Conservation (phyloP, 192 early-diverging fungal species). For the Backusella circina region DNA sequence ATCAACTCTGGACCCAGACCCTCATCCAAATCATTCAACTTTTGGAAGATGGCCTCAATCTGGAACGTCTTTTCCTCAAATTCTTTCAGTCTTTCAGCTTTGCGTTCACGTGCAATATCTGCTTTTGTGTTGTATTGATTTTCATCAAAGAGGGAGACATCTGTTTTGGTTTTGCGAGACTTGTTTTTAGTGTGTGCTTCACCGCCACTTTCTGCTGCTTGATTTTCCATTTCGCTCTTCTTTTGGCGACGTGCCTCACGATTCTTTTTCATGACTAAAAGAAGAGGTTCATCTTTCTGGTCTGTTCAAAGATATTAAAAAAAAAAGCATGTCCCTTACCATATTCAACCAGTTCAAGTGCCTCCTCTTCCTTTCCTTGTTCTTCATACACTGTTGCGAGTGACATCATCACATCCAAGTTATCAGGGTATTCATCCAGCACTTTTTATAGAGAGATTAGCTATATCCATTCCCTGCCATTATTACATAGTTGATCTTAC, state of each 20-base stretch:
- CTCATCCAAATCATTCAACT: conserved; percentile 1
- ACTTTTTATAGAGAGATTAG: conserved; percentile 23
- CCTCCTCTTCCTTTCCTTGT: conserved; percentile 53
- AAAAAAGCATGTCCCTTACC: conserved; percentile 17
- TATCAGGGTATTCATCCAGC: conserved; percentile 56
- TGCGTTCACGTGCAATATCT: neutral
- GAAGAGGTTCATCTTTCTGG: neutral
- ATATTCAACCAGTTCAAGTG: conserved; percentile 46
- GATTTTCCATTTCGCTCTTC: neutral
- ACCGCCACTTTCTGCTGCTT: neutral
- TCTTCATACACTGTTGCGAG: conserved; percentile 74
- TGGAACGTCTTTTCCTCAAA: conserved; percentile 3
- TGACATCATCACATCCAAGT: conserved; percentile 63
- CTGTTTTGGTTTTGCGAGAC: neutral
- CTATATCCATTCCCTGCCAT: neutral
- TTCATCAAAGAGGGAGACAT: conserved; percentile 28
- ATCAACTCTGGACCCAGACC: neutral
- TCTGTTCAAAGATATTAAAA: neutral
- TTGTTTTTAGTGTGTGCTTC: neutral
- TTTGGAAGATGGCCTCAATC: neutral
- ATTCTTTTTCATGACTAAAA: conserved; percentile 19
- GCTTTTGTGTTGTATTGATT: neutral
- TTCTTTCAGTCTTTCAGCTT: neutral
- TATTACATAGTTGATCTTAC: conserved; percentile 20
- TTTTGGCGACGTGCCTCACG: conserved; percentile 2